These are phyloP conservation scores for Paraphoma sp. DNA, from an alignment of 2,329 filamentous ascomycete species.

Conservation along the genomic window DNA sequence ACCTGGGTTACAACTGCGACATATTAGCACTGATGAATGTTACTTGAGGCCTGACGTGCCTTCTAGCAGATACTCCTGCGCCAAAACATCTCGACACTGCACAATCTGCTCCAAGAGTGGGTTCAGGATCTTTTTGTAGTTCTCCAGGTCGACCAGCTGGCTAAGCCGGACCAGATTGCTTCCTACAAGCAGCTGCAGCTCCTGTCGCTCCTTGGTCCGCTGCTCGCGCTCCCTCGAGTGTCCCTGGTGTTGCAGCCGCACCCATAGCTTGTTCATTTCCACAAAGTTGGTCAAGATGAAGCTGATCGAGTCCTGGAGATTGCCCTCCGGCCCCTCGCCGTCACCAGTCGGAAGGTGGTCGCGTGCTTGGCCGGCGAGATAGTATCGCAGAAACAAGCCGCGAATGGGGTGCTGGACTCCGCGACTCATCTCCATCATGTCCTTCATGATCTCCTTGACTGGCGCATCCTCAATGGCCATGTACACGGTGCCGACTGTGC, in stretches of 20 bases:
- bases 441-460: conserved; percentile 99
- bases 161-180: conserved; percentile 96
- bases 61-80: conserved; percentile 96
- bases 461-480: conserved; percentile 98
- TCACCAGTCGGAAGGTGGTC: conserved; percentile 83
- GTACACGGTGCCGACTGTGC: conserved; percentile 98
- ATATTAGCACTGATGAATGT: conserved; percentile 26
- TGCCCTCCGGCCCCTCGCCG: conserved; percentile 91
- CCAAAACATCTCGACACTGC: conserved; percentile 94
- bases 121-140: conserved; percentile 90
- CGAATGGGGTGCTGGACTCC: conserved; percentile 97
- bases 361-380: conserved; percentile 91
- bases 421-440: conserved; percentile 99
- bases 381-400: conserved; percentile 94
- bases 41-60: conserved; percentile 46
- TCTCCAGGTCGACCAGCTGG: conserved; percentile 92
- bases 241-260: conserved; percentile 94
- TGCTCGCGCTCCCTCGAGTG: conserved; percentile 94
- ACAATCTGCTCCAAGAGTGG: conserved; percentile 96
- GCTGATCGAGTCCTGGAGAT: conserved; percentile 95
- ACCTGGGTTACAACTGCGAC: conserved; percentile 91
- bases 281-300: conserved; percentile 99
- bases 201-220: conserved; percentile 90
- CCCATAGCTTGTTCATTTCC: conserved; percentile 99
- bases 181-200: conserved; percentile 92